phyloP scores from a whole-genome alignment of 1,284 basidiomycete species.

The Somion occarium region DNA sequence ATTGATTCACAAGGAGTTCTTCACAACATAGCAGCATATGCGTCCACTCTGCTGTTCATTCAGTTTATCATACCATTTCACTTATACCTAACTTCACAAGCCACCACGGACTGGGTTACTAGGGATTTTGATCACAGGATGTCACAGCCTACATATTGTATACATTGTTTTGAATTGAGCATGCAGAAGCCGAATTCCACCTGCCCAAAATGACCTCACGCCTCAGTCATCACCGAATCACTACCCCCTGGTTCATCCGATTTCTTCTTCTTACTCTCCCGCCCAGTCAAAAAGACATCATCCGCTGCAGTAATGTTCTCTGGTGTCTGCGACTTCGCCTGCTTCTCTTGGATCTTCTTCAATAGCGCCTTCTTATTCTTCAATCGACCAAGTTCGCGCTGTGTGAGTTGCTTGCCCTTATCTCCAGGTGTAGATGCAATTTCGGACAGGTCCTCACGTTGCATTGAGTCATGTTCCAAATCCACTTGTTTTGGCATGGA shows the following conservation, averaged over 20 bases:
- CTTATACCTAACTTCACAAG: no score
- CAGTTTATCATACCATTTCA: no score
- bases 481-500: slow-evolving; percentile 61
- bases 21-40: no score
- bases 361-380: slow-evolving; percentile 28
- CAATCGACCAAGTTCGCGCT: slow-evolving; percentile 24
- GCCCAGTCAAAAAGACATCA: slow-evolving; percentile 10
- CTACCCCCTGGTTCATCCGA: slow-evolving; percentile 8
- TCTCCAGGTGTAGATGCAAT: slow-evolving; percentile 9
- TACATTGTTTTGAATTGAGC: no score
- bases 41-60: no score
- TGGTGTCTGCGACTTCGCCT: slow-evolving; percentile 1
- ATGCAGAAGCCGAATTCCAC: no score
- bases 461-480: slow-evolving; percentile 38
- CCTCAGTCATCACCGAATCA: neutral
- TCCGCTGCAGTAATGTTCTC: slow-evolving; percentile 2
- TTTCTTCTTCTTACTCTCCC: slow-evolving; percentile 18
- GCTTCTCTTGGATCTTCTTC: slow-evolving; percentile 23
- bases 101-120: no score
- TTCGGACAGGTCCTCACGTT: slow-evolving; percentile 23
- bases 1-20: no score
- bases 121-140: no score
- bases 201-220: no score
- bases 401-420: slow-evolving; percentile 18
- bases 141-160: no score